A percentile compares a stretch with the other conserved stretches of the same genome.
Evolutionary conservation across 2,329 filamentous ascomycete genomes (phyloP).

Genomic region (Fusarium pseudoanthophilum): DNA sequence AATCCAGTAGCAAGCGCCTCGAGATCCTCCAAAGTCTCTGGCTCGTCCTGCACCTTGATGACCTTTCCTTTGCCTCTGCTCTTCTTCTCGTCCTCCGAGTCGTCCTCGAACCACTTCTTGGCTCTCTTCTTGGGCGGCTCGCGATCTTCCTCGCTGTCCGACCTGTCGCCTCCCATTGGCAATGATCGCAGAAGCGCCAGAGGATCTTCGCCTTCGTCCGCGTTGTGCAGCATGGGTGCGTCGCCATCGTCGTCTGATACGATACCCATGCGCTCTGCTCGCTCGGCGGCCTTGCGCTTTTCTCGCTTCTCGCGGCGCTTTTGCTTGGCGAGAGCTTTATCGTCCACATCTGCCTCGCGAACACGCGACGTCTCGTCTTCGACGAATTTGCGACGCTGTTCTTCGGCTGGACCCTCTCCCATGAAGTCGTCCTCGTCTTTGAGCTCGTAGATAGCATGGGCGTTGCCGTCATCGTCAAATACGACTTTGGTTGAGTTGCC

Average conservation of each 20-base stretch:
- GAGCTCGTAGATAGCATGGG: constrained; percentile 88
- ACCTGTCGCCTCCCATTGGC: constrained; percentile 57
- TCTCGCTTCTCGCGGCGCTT: constrained; percentile 81
- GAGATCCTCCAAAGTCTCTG: constrained; percentile 81
- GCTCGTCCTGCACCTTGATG: constrained; percentile 72
- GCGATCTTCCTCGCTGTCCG: constrained; percentile 52
- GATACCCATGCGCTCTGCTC: constrained; percentile 50
- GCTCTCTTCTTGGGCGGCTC: constrained; percentile 64
- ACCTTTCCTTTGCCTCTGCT: constrained; percentile 62
- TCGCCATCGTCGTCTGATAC: constrained; percentile 43
- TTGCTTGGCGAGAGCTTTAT: constrained; percentile 83
- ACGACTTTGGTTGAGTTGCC: constrained; percentile 86
- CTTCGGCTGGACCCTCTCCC: constrained; percentile 77
- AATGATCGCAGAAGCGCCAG: constrained; percentile 68
- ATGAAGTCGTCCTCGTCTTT: constrained; percentile 85
- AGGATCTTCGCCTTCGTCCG: constrained; percentile 48
- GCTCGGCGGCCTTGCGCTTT: constrained; percentile 75
- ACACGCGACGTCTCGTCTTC: constrained; percentile 79
- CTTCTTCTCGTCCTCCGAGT: constrained; percentile 64
- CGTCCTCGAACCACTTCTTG: constrained; percentile 84
- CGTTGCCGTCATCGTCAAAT: constrained; percentile 90
- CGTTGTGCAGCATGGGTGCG: constrained; percentile 50
- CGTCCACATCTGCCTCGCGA: constrained; percentile 78
- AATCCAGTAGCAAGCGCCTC: constrained; percentile 80
- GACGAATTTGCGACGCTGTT: constrained; percentile 81